Base-by-base conservation (phyloP, 208 protist genomes). In the Phytomonas sp. region DNA sequence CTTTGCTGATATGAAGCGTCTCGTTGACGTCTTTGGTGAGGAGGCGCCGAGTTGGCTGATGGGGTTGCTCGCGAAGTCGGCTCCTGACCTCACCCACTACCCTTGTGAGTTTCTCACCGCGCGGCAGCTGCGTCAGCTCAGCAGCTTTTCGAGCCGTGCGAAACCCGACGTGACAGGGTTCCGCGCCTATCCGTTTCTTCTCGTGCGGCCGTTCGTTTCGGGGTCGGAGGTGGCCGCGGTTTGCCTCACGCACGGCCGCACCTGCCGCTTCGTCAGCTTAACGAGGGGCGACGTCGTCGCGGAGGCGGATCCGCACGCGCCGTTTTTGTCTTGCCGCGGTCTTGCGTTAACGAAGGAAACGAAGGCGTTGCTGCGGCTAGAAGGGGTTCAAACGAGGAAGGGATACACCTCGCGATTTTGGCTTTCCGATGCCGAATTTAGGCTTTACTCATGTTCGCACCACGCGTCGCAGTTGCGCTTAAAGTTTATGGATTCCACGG, bases 351-450 rank as follows among this genome's bases (percentile, higher is more conserved):
- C 77, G 26, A 29, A 60, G 4, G 72, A 75, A 9, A 15, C 66
- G n/a, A 20, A 68, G 0, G 34, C 76, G 20, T n/a, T 75, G 17
- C 34, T 61, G 2, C 32, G 11, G 7, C 67, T 88, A 8, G 23
- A 26, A 1, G 31, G 20, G 37, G 40, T 62, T 2, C 73, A 78
- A 26, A 56, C 40, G 15, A 15, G 28, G 6, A 26, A 56, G 23
- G 37, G 9, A 3, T 88, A 87, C 34, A 32, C 34, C 7, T 79
- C 74, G 0, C 86, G 83, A 3, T 92, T 92, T 73, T 92, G 86
- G 86, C 61, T 92, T 15, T 77, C 81, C 8, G 26, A 64, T 37
- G n/a, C 26, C 1, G 81, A 86, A 33, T 51, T 23, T 20, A 51
- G 40, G 13, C 40, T 23, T 15, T 2, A 79, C 11, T 63, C 60